A percentile compares a stretch with the other conserved stretches of the same genome.
Conservation (phyloP, 2,329 filamentous ascomycete species). For the Elsinoe arachidis region DNA sequence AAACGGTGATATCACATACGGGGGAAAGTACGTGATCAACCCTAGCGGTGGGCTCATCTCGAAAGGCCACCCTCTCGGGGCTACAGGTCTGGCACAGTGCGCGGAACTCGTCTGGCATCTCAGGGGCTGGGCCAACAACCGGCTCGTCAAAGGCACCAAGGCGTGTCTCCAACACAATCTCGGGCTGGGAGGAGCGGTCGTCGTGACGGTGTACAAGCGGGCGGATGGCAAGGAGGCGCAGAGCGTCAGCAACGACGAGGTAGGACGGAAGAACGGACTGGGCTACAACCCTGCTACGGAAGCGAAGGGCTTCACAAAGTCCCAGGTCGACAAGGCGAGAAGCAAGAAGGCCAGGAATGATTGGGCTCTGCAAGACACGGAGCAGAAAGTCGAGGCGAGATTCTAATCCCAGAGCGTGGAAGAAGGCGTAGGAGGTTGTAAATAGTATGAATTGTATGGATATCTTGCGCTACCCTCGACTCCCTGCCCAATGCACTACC, state of each 20-base stretch:
- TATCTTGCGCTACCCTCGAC: slow-evolving; percentile 7
- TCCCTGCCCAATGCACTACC: not conserved
- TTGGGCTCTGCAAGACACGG: slow-evolving; percentile 71
- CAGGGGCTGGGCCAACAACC: slow-evolving; percentile 91
- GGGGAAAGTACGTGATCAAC: slow-evolving; percentile 73
- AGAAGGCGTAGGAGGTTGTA: not conserved
- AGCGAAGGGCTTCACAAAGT: slow-evolving; percentile 77
- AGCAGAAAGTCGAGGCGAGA: slow-evolving; percentile 63
- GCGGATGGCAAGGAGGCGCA: slow-evolving; percentile 63
- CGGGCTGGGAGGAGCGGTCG: slow-evolving; percentile 80
- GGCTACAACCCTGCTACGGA: slow-evolving; percentile 90
- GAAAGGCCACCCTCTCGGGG: slow-evolving; percentile 90
- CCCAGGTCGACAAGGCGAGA: slow-evolving; percentile 59
- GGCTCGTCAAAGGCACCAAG: slow-evolving; percentile 58
- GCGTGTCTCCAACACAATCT: slow-evolving; percentile 86
- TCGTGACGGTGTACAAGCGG: slow-evolving; percentile 81
- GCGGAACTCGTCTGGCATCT: slow-evolving; percentile 94
- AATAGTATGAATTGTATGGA: slow-evolving; percentile 10
- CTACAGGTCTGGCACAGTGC: slow-evolving; percentile 90
- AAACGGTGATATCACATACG: slow-evolving; percentile 82
- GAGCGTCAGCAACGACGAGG: slow-evolving; percentile 51
- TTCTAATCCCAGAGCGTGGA: slow-evolving; percentile 39
- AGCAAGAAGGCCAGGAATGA: slow-evolving; percentile 58
- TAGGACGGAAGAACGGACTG: slow-evolving; percentile 58
- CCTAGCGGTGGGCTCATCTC: slow-evolving; percentile 90